Conservation (phyloP, 208 protist species). For the Paratrypanosoma confusum region DNA sequence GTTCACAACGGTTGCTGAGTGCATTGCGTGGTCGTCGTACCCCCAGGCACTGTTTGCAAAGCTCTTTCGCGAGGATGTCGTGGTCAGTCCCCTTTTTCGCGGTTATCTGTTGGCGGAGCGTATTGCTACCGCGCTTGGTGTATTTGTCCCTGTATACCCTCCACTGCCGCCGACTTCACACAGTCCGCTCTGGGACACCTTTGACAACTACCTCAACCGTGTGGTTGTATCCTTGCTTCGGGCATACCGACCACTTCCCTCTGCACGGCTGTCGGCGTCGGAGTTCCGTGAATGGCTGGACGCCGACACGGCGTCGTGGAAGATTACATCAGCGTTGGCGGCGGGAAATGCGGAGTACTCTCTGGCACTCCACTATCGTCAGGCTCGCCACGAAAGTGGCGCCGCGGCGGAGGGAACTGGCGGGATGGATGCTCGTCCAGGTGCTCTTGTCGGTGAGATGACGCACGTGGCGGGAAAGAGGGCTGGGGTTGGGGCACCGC, state of each 20-base stretch:
- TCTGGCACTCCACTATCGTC: no score
- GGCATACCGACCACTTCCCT: constrained; percentile 41
- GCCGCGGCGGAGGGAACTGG: no score
- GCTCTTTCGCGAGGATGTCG: constrained; percentile 91
- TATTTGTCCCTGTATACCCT: constrained; percentile 89
- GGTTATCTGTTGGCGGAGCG: constrained; percentile 97
- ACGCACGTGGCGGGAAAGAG: no score
- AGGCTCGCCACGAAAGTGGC: no score
- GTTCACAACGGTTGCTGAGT: constrained; percentile 97
- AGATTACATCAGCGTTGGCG: no score
- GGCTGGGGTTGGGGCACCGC: no score
- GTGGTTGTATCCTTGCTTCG: constrained; percentile 45
- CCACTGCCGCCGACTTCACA: constrained; percentile 78
- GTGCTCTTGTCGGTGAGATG: no score
- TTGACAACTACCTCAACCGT: constrained; percentile 68
- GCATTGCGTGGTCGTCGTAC: constrained; percentile 96
- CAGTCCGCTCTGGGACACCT: constrained; percentile 90
- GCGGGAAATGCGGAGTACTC: no score
- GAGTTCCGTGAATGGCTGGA: constrained; percentile 81
- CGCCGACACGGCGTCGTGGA: constrained; percentile 49
- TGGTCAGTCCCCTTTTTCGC: constrained; percentile 95
- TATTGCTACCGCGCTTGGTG: constrained; percentile 89
- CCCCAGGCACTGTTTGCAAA: constrained; percentile 61
- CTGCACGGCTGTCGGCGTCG: constrained; percentile 29
- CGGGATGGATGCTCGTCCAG: no score